Base-by-base conservation (phyloP, 129 eudicot genomes). In the Glebionis coronaria region DNA sequence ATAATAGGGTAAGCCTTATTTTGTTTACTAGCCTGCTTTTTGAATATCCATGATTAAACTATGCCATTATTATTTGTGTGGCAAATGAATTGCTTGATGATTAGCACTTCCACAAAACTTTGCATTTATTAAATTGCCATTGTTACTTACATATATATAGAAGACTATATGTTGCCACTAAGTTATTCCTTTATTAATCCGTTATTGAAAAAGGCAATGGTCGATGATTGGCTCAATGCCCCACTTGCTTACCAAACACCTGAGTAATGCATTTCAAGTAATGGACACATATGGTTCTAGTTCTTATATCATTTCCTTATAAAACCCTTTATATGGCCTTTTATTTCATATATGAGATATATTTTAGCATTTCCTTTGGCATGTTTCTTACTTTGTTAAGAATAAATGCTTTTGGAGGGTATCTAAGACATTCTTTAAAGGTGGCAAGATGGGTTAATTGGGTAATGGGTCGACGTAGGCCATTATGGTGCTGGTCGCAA, bases 1-100 rank as follows among this genome's bases (percentile, higher is more conserved):
- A 81, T 74, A 67, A 54, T 61, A 81, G 79, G 85, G 97, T 91
- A 81, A 75, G 88, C 58, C 9, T 55, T 29, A 31, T 31, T 9
- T 31, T 31, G 40, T 31, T 31, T 31, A 54, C 14, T 9, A 9
- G 23, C n/a, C 60, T 55, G 12, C 59, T 20, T 55, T 27, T 20
- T 55, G 60, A 54, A 55, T 12, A 13, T 55, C 31, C 25, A 55
- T 13, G 6, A 12, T 55, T 55, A n/a, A 27, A 55, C 60, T 55
- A 55, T 55, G 31, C 12, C 31, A 55, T 9, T 55, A 20, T 54
- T 19, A 54, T 19, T 19, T 54, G 15, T 25, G 23, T 54, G 14
- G 59, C 29, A 10, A 54, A 54, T 13, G 59, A 11, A 54, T 16
- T 54, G 12, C 12, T 55, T 5, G 6, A 27, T 55, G 12, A 20